A percentile compares a stretch with the other conserved stretches of the same genome.
Evolutionary conservation across 2,329 filamentous ascomycete species (phyloP).

Genomic region (Tolypocladium capitatum): DNA sequence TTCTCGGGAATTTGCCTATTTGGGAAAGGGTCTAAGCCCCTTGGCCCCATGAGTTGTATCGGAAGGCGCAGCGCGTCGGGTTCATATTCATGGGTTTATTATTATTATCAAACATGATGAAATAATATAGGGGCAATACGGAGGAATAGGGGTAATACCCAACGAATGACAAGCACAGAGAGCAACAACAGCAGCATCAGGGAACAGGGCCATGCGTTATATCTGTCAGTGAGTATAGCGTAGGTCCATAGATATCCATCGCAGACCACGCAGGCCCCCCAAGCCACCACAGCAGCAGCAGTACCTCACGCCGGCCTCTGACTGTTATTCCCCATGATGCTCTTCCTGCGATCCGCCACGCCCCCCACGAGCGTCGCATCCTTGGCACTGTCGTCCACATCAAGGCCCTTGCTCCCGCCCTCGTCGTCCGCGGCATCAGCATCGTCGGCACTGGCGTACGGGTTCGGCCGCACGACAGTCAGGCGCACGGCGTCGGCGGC

Average conservation of each 20-base stretch:
- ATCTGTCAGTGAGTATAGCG: not conserved
- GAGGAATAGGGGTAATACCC: too few species aligned
- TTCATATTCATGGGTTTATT: too few species aligned
- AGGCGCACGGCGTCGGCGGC: constrained; percentile 23
- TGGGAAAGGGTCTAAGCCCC: too few species aligned
- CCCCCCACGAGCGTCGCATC: constrained; percentile 27
- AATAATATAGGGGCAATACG: too few species aligned
- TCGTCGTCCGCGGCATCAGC: constrained; percentile 10
- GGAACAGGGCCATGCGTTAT: not conserved
- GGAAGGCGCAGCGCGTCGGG: too few species aligned
- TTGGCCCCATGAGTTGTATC: too few species aligned
- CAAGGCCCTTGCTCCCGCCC: constrained; percentile 19
- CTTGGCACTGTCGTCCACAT: constrained; percentile 32
- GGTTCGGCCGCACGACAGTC: constrained; percentile 24
- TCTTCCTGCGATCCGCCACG: constrained; percentile 19
- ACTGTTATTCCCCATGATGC: constrained; percentile 17
- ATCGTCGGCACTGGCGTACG: constrained; percentile 14
- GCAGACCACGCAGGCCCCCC: not conserved
- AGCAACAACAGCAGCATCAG: too few species aligned
- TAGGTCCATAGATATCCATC: not conserved
- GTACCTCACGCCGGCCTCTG: not conserved
- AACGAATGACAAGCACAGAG: too few species aligned
- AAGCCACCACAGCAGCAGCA: not conserved
- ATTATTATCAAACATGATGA: too few species aligned
- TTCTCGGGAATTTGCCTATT: too few species aligned